Percentiles rank a stretch among this genome's conserved stretches.
These are phyloP conservation scores for Aspergillus glaucus DNA, from an alignment of 2,329 filamentous ascomycete species.

Conservation along the genomic window DNA sequence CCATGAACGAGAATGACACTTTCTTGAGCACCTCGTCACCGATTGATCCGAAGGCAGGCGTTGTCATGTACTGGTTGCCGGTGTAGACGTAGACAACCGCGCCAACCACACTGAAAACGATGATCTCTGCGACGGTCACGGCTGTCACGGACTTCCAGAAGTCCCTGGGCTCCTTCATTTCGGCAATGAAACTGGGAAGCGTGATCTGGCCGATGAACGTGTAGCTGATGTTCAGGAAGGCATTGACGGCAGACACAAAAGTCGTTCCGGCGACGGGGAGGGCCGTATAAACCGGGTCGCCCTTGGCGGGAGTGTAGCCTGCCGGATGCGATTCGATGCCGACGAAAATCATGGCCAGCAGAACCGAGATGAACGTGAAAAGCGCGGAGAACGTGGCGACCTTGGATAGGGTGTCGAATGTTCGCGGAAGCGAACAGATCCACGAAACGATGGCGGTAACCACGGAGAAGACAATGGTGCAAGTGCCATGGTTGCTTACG, in stretches of 20 bases:
- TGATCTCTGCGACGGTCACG: conserved; percentile 79
- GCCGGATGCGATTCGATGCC: conserved; percentile 69
- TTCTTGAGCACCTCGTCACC: conserved; percentile 72
- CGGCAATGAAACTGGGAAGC: conserved; percentile 87
- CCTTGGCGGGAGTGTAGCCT: conserved; percentile 54
- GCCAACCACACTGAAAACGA: conserved; percentile 79
- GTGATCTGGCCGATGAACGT: conserved; percentile 96
- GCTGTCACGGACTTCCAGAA: conserved; percentile 91
- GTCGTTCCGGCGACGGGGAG: conserved; percentile 65
- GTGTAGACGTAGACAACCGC: conserved; percentile 78
- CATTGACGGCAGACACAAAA: conserved; percentile 75
- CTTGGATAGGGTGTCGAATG: conserved; percentile 73
- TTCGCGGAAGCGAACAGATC: conserved; percentile 74
- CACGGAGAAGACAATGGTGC: conserved; percentile 73
- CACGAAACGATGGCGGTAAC: conserved; percentile 70
- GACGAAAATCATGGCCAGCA: conserved; percentile 77
- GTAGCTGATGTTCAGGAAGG: conserved; percentile 92
- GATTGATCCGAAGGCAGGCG: conserved; percentile 81
- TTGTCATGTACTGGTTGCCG: conserved; percentile 80
- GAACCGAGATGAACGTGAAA: conserved; percentile 84
- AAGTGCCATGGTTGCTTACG: conserved; percentile 65
- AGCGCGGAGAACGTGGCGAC: conserved; percentile 72
- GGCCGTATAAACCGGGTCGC: conserved; percentile 62
- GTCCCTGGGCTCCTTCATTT: conserved; percentile 75
- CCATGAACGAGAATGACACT: conserved; percentile 88